These are phyloP conservation scores for Raddia guianensis DNA, from an alignment of 176 grass and related monocot species.

Conservation along the genomic window DNA sequence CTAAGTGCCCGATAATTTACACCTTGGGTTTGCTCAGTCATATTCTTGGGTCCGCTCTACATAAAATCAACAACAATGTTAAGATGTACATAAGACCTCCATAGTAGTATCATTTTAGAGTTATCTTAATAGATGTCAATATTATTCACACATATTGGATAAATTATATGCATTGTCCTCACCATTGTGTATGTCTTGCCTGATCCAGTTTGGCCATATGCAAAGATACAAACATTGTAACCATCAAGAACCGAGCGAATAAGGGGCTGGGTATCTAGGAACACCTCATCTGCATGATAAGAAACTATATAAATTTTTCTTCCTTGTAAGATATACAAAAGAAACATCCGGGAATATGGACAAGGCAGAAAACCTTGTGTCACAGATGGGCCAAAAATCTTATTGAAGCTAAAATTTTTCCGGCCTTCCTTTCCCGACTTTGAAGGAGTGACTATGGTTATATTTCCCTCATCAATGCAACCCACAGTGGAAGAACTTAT, in stretches of 20 bases:
- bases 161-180: conserved; percentile 29
- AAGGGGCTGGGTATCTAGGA: conserved; percentile 94
- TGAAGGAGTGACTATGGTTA: conserved; percentile 75
- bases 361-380: conserved; percentile 71
- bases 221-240: conserved; percentile 99
- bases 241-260: conserved; percentile 98
- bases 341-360: not conserved
- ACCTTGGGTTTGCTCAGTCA: conserved; percentile 84
- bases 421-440: conserved; percentile 85
- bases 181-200: conserved; percentile 99
- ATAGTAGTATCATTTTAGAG: not conserved
- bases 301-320: conserved; percentile 33
- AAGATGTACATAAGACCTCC: conserved; percentile 18
- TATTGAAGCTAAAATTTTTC: conserved; percentile 87
- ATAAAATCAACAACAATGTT: conserved; percentile 38
- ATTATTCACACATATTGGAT: not conserved
- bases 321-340: not conserved
- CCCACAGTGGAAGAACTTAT: conserved; percentile 69
- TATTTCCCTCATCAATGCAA: conserved; percentile 84
- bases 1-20: conserved; percentile 92
- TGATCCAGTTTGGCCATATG: conserved; percentile 98
- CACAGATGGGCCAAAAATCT: conserved; percentile 90
- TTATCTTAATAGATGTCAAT: conserved; percentile 11
- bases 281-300: conserved; percentile 76
- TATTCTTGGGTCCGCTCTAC: conserved; percentile 92